A percentile compares a stretch with the other conserved stretches of the same genome.
Evolutionary conservation across 1,139 yeast genomes (phyloP).

Genomic region (Pichia sp.): DNA sequence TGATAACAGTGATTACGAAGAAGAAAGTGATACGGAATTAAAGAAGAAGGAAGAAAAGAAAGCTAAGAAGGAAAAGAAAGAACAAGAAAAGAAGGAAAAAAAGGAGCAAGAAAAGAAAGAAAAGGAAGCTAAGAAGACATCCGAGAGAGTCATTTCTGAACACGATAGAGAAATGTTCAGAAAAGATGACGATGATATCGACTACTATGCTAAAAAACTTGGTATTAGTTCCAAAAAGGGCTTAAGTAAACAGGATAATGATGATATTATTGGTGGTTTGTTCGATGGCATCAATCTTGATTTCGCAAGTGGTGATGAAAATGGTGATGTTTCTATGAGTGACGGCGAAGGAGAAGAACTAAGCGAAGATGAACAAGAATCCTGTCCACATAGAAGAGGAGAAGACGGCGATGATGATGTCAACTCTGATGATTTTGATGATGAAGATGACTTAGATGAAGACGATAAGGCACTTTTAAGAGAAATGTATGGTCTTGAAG

Average conservation of each 20-base stretch:
- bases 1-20: slow-evolving; percentile 11
- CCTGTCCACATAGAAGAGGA: not conserved
- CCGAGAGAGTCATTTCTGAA: slow-evolving; percentile 6
- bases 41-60: slow-evolving; percentile 4
- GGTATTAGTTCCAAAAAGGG: slow-evolving; percentile 40
- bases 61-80: not conserved
- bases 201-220: slow-evolving; percentile 78
- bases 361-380: not conserved
- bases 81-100: slow-evolving; percentile 5
- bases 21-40: not conserved
- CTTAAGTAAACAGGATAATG: slow-evolving; percentile 27
- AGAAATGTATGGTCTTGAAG: slow-evolving; percentile 37
- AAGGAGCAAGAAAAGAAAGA: not conserved
- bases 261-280: slow-evolving; percentile 33
- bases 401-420: slow-evolving; percentile 22
- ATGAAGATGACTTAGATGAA: slow-evolving; percentile 43
- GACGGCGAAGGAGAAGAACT: not conserved
- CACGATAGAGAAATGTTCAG: slow-evolving; percentile 44
- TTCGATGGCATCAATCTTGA: slow-evolving; percentile 51
- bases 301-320: slow-evolving; percentile 3
- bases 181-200: slow-evolving; percentile 78
- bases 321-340: not conserved
- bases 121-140: slow-evolving; percentile 11
- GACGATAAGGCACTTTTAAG: slow-evolving; percentile 41
- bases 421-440: slow-evolving; percentile 47